These are phyloP conservation scores for Panaeolus cyanescens DNA, from an alignment of 768 basidiomycete genomes.

Conservation along the genomic window DNA sequence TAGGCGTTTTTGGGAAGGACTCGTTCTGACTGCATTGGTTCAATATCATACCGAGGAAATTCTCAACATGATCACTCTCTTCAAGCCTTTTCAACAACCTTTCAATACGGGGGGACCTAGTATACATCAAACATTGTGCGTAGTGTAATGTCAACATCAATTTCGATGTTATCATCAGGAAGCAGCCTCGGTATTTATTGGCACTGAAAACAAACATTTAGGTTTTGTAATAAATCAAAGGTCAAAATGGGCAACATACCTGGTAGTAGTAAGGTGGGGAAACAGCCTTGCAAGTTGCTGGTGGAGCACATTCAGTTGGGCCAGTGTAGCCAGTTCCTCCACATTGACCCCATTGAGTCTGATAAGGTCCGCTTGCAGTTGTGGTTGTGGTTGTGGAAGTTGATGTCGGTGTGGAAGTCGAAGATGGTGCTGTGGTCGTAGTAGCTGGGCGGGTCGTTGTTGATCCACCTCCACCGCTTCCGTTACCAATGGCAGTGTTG, in stretches of 20 bases:
- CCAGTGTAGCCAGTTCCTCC: conserved; percentile 53
- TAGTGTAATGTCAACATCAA: no score
- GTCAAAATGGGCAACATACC: conserved; percentile 29
- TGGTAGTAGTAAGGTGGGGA: conserved; percentile 58
- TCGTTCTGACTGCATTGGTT: no score
- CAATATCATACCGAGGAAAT: no score
- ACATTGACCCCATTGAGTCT: conserved; percentile 54
- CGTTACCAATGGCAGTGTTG: conserved; percentile 50
- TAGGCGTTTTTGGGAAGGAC: no score
- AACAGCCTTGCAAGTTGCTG: conserved; percentile 46
- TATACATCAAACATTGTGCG: no score
- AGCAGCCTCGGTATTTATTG: no score
- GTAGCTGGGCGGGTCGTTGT: conserved; percentile 24
- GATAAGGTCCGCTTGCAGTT: conserved; percentile 35
- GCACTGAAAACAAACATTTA: conserved; percentile 11
- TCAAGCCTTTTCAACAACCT: no score
- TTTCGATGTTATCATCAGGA: no score
- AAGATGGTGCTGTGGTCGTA: conserved; percentile 16
- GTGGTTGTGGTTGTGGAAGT: conserved; percentile 21
- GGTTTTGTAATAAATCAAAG: not conserved
- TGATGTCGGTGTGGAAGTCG: conserved; percentile 17
- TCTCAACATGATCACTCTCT: no score
- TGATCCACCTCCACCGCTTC: conserved; percentile 22
- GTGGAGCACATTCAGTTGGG: conserved; percentile 43
- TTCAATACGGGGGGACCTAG: no score